Percentiles rank a stretch among this genome's conserved stretches.
phyloP scores from a whole-genome alignment of 2,329 filamentous ascomycete species.

The Aaosphaeria arxii region DNA sequence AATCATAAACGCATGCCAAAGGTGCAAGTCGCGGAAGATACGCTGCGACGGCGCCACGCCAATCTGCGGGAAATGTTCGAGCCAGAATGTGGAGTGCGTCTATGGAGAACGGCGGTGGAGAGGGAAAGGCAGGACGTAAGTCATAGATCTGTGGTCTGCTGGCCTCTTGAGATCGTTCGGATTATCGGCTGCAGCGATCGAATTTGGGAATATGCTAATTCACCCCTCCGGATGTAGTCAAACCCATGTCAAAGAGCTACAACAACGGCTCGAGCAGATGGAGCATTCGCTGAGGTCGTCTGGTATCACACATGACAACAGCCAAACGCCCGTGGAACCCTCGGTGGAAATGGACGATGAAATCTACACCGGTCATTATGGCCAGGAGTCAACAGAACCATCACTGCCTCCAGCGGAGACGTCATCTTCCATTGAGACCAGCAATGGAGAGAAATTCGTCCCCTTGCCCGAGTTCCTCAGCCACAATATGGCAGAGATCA shows the following conservation, averaged over 20 bases:
- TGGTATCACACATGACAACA: neutral
- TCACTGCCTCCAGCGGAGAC: neutral
- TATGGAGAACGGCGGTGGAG: neutral
- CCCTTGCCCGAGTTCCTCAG: too few relatives aligned
- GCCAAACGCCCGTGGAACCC: too few relatives aligned
- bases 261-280: neutral
- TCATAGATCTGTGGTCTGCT: neutral
- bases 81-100: neutral
- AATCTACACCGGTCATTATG: neutral
- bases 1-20: neutral
- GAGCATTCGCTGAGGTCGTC: neutral
- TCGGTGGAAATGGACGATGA: neutral
- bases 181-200: neutral
- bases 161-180: neutral
- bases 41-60: neutral
- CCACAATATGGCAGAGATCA: too few relatives aligned
- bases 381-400: neutral
- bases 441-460: neutral
- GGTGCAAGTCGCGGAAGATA: neutral
- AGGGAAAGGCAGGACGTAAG: neutral
- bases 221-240: neutral
- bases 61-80: neutral
- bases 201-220: neutral
- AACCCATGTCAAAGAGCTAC: neutral
- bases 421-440: neutral